Evolutionary conservation across 495 filamentous ascomycete genomes (phyloP), one percentile per base, ranked within the genome.

Genomic region (Hypomontagnella submonticulosa): DNA sequence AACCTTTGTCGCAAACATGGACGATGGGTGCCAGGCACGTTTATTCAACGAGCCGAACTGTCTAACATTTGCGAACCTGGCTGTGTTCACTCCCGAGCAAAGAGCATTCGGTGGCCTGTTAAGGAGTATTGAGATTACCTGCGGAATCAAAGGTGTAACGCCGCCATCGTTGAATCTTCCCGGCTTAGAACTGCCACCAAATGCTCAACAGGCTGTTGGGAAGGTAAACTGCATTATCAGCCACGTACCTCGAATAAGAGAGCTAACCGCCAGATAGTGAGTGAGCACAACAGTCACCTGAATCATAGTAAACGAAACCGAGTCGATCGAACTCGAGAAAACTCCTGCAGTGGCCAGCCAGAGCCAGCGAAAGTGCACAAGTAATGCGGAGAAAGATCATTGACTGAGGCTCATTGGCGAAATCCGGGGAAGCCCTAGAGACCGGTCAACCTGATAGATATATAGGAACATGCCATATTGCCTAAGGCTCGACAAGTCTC

Each of bases 1-100:
- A 12, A 70, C 37, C 19, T 80, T 80, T 42, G 16, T 75, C 7
- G 77, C 70, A 41, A 76, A 72, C 43, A 74, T 74, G 57, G 69
- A 67, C 5, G 73, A 74, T 37, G 76, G 77, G 1, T 80, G 77
- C 54, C 66, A 79, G 61, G 78, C 73, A 19, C 70, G 72, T 30
- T 44, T 80, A n/a, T 80, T 80, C 33, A 67, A 70, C 38, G 76
- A 80, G 59, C 64, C 59, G 1, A 69, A 71, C 8, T 80, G 78
- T 38, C 32, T 57, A 11, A 67, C 69, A 49, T 80, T 73, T 43
- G 51, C 74, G 34, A 80, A 79, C 42, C 70, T 78, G 4, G 78
- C 75, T 23, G 78, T 80, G 2, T 80, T 80, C 27, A 61, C 72
- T 1, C 76, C 76, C 2, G 77, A 79, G 63, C 34, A 61, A 3